Evolutionary conservation across 352 stramenopile species (phyloP).

Genomic region (Globisporangium rhizosaccharum): DNA sequence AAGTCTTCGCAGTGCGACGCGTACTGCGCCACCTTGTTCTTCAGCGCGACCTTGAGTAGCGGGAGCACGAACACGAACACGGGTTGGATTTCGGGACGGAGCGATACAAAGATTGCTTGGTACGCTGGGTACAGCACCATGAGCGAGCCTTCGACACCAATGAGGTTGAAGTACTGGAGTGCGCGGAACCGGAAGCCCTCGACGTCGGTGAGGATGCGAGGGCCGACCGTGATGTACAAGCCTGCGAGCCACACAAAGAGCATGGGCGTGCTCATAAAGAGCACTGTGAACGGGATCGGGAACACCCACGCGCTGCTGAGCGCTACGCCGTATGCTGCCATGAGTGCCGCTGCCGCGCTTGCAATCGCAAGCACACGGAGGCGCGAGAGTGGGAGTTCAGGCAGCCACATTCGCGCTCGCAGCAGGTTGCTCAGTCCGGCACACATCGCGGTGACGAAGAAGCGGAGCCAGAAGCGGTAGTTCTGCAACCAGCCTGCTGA

Average conservation of each 20-base stretch:
- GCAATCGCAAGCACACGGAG: no score
- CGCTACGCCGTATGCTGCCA: constrained; percentile 2
- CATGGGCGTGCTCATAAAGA: constrained; percentile 11
- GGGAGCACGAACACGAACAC: constrained; percentile 16
- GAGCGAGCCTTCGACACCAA: constrained; percentile 8
- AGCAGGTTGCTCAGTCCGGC: constrained; percentile 10
- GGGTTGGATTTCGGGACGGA: background rate
- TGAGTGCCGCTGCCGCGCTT: background rate
- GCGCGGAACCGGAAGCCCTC: constrained; percentile 15
- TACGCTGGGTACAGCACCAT: constrained; percentile 16
- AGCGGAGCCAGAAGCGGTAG: constrained; percentile 19
- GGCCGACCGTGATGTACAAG: no score
- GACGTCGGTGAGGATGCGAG: constrained; percentile 6
- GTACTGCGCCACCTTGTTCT: constrained; percentile 17
- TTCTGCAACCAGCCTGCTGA: constrained; percentile 17
- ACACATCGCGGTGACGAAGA: constrained; percentile 11
- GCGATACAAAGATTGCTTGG: constrained; percentile 13
- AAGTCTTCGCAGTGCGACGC: constrained; percentile 24
- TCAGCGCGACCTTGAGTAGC: constrained; percentile 16
- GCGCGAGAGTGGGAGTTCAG: background rate
- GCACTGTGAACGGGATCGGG: constrained; percentile 21
- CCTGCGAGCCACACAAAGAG: background rate
- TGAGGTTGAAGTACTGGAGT: constrained; percentile 13
- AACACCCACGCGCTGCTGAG: constrained; percentile 17
- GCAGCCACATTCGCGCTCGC: constrained; percentile 13